Evolutionary conservation across 768 basidiomycete species (phyloP).

Genomic region (Tephrocybe rancida): DNA sequence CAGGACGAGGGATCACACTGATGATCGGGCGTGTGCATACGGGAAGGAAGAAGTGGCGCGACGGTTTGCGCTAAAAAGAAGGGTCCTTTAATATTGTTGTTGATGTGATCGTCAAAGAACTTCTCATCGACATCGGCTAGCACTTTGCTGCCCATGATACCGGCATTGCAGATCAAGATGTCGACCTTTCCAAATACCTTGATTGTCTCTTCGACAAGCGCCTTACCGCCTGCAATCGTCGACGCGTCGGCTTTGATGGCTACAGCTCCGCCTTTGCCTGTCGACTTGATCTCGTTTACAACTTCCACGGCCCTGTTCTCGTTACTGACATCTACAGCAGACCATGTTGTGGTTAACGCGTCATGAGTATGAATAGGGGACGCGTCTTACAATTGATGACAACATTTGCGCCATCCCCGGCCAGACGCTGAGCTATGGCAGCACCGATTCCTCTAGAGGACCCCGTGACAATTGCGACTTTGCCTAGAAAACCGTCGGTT

Average conservation of each 20-base stretch:
- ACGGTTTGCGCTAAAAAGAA: constrained; percentile 56
- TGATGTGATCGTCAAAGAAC: constrained; percentile 52
- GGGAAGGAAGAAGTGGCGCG: constrained; percentile 40
- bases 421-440: constrained; percentile 53
- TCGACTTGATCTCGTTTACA: constrained; percentile 46
- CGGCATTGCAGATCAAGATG: constrained; percentile 62
- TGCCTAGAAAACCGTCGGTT: constrained; percentile 29
- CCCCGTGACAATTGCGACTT: constrained; percentile 63
- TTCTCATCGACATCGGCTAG: constrained; percentile 54
- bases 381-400: constrained; percentile 46
- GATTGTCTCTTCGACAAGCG: constrained; percentile 49
- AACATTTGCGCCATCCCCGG: constrained; percentile 57
- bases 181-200: constrained; percentile 54
- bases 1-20: neutral
- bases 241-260: constrained; percentile 56
- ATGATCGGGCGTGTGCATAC: constrained; percentile 29
- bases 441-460: constrained; percentile 65
- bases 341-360: neutral
- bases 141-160: constrained; percentile 52
- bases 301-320: constrained; percentile 44
- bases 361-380: neutral
- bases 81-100: constrained; percentile 61
- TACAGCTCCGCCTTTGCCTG: constrained; percentile 46
- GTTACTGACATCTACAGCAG: constrained; percentile 33
- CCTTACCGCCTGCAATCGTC: constrained; percentile 46